Evolutionary conservation across 192 early-diverging fungal species (phyloP).

Genomic region (Backusella tuberculispora): DNA sequence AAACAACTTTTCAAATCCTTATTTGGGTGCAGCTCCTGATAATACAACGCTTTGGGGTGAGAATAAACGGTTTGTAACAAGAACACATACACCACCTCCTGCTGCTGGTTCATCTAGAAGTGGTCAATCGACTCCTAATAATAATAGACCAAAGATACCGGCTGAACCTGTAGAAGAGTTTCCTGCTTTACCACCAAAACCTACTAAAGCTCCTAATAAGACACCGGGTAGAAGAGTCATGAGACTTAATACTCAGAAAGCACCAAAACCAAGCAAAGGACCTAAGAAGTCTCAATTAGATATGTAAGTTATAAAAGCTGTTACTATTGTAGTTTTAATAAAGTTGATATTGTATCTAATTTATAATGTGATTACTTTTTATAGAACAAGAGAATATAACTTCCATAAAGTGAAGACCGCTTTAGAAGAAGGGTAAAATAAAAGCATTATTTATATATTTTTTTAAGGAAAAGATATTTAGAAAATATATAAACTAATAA

Average conservation of each 20-base stretch:
- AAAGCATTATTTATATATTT: no score
- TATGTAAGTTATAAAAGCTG: not conserved
- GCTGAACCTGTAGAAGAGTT: not conserved
- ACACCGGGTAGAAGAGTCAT: not conserved
- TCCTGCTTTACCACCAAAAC: not conserved
- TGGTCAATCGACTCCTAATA: not conserved
- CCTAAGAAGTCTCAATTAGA: not conserved
- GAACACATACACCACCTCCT: not conserved
- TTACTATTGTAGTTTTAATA: not conserved
- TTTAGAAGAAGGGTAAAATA: constrained; percentile 35
- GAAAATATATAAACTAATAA: not conserved
- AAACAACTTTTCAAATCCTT: not conserved
- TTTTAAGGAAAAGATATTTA: not conserved
- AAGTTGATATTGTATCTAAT: no score
- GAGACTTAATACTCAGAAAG: not conserved
- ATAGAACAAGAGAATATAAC: constrained; percentile 42
- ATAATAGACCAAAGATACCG: not conserved
- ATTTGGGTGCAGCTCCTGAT: constrained; percentile 3
- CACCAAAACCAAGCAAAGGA: not conserved
- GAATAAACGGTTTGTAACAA: not conserved
- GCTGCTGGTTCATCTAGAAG: not conserved
- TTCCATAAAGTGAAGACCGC: constrained; percentile 26
- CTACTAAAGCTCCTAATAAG: not conserved
- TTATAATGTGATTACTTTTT: no score
- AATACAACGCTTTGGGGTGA: constrained; percentile 11